Base-by-base conservation (phyloP, 2,329 filamentous ascomycete species). In the Hypocrella siamensis region DNA sequence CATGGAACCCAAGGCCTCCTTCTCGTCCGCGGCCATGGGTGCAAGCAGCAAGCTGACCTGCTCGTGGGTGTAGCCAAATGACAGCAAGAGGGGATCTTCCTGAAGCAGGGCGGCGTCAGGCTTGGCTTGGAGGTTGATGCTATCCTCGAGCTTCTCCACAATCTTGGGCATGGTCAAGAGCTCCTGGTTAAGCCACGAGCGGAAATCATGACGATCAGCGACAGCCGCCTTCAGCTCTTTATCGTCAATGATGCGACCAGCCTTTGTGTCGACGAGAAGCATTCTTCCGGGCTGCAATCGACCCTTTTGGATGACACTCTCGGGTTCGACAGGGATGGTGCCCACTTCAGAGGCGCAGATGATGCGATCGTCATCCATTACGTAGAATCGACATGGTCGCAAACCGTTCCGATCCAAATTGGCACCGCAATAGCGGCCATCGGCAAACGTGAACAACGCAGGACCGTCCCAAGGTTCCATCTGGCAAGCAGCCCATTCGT, bases 381-480 rank as follows among this genome's bases (percentile, higher is more conserved):
- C 78, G 54, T 96, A 96, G 70, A 88, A 96, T 60, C 88, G 78
- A 67, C 88, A 96, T 47, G 88, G 88, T 45, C 88, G 76, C 32
- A 96, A 71, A 59, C 88, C 88, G 51, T 96, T 96, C 57, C 88
- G 77, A 61, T 96, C 88, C 17, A 96, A 69, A 55, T 94, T 96
- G 43, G 88, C 88, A 69, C 88, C 88, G 49, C 88, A 96, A 67
- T 90, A 96, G 40, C 88, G 78, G 38, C 88, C 88, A 54, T 96
- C 88, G 18, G 88, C 84, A 58, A 96, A 96, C 6, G 86, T 94
- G 65, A 96, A 96, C 19, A 96, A 73, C 34, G 88, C 88, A 21
- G 88, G 88, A 14, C 88, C 88, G 57, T 96, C 88, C 88, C 88
- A 96, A 12, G 88, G 86, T 63, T 96, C 88, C 88, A 96, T 96